A percentile compares a stretch with the other conserved stretches of the same genome.
Conservation (phyloP, 2,329 filamentous ascomycete genomes). For the Lasiodiplodia citricola region DNA sequence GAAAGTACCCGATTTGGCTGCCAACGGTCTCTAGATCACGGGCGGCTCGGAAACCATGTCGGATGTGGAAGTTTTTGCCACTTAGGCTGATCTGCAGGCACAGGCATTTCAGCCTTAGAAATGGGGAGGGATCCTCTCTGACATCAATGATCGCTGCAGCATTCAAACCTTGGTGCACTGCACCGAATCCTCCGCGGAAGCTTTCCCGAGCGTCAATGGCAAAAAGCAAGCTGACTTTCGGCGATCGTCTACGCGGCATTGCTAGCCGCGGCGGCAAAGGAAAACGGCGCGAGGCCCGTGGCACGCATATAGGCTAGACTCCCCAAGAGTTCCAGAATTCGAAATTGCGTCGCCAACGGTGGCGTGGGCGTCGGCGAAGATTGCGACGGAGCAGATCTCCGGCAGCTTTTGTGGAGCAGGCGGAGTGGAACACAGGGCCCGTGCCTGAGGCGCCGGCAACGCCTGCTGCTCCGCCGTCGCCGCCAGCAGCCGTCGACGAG, state of each 20-base stretch:
- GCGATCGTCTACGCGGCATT: neutral
- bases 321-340: constrained; percentile 13
- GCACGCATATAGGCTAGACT: constrained; percentile 14
- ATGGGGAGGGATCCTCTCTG: constrained; percentile 22
- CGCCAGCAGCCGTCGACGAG: constrained; percentile 2
- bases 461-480: constrained; percentile 15
- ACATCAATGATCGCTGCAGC: constrained; percentile 22
- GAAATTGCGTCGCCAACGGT: constrained; percentile 11
- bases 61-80: constrained; percentile 8
- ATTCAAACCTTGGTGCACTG: neutral
- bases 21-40: constrained; percentile 3
- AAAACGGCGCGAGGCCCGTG: neutral
- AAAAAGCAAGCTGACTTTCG: neutral
- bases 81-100: constrained; percentile 18
- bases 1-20: neutral
- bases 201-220: neutral
- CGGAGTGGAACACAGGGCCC: constrained; percentile 17
- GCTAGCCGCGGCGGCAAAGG: neutral
- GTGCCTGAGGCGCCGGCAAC: constrained; percentile 15
- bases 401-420: constrained; percentile 23
- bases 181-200: neutral
- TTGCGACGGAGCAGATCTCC: constrained; percentile 25
- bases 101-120: constrained; percentile 16
- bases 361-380: constrained; percentile 12
- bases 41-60: constrained; percentile 17